Evolutionary conservation across 2,329 filamentous ascomycete species (phyloP).

Genomic region (Xylaria arbuscula): DNA sequence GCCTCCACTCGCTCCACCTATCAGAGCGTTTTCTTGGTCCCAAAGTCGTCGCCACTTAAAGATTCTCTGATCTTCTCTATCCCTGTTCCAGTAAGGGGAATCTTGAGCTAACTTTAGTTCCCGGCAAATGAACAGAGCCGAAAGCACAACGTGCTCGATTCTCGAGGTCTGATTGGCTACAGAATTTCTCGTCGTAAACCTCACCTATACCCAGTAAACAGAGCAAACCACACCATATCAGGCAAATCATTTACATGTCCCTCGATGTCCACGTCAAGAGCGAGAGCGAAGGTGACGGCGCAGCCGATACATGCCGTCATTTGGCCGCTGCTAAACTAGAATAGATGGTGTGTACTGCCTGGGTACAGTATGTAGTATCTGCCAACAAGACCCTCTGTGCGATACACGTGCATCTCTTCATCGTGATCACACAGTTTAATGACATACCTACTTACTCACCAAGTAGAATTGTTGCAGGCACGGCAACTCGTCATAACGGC

Average conservation of each 20-base stretch:
- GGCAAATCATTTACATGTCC: neutral
- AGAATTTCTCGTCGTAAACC: conserved; percentile 7
- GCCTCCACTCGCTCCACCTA: neutral
- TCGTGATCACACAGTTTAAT: neutral
- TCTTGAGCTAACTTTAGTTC: conserved; percentile 28
- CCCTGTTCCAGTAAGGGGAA: conserved; percentile 22
- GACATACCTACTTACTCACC: neutral
- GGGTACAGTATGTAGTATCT: neutral
- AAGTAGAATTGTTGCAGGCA: too few relatives aligned
- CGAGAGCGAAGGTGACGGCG: conserved; percentile 3
- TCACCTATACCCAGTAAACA: conserved; percentile 10
- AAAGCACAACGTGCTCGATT: conserved; percentile 37
- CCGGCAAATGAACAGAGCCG: conserved; percentile 38
- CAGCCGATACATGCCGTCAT: neutral
- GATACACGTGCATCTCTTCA: neutral
- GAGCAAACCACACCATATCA: conserved; percentile 1
- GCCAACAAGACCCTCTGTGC: neutral
- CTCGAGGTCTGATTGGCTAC: conserved; percentile 32
- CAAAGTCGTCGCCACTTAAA: conserved; percentile 32
- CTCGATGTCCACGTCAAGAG: neutral
- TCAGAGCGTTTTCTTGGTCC: conserved; percentile 7
- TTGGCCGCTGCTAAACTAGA: neutral
- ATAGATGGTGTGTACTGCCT: neutral
- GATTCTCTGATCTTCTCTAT: conserved; percentile 18
- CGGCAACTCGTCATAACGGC: neutral